Evolutionary conservation across 2,329 filamentous ascomycete species (phyloP).

Genomic region (Fusarium devonianum): DNA sequence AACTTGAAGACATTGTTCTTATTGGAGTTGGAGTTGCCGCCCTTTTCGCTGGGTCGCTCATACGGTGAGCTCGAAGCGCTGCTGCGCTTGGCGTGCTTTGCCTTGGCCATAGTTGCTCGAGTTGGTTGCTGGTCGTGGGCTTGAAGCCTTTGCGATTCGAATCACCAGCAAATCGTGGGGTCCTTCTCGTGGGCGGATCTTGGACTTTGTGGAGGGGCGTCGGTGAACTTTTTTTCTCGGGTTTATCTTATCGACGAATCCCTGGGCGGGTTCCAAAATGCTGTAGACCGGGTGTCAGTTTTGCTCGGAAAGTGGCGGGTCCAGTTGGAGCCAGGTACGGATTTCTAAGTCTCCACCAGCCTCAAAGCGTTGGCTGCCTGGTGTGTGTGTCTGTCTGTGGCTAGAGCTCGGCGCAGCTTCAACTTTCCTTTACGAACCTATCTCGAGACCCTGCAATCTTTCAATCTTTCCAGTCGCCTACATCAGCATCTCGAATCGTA

Average conservation of each 20-base stretch:
- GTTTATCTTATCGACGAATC: conserved; percentile 24
- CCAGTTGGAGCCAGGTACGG: background rate
- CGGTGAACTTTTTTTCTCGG: conserved; percentile 37
- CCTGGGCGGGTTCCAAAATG: background rate
- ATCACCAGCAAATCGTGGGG: conserved; percentile 3
- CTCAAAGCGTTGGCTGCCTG: conserved; percentile 21
- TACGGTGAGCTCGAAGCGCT: conserved; percentile 53
- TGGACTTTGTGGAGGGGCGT: conserved; percentile 29
- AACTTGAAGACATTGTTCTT: conserved; percentile 95
- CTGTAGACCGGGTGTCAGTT: background rate
- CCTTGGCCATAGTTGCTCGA: conserved; percentile 58
- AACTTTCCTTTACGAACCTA: background rate
- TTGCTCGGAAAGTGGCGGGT: conserved; percentile 14
- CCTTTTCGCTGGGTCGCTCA: conserved; percentile 47
- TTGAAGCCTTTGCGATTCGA: conserved; percentile 8
- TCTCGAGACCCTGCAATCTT: background rate
- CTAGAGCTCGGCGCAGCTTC: conserved; percentile 15
- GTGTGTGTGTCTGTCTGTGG: conserved; percentile 9
- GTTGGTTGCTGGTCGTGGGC: conserved; percentile 3
- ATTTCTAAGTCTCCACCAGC: conserved; percentile 9
- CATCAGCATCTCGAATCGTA: conserved; percentile 6
- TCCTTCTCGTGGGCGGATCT: conserved; percentile 3
- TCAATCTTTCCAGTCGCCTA: conserved; percentile 1
- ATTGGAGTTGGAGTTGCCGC: conserved; percentile 30
- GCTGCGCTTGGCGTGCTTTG: conserved; percentile 60